phyloP scores from a whole-genome alignment of 257 asterid species.

The Solanum gracilifrons region DNA sequence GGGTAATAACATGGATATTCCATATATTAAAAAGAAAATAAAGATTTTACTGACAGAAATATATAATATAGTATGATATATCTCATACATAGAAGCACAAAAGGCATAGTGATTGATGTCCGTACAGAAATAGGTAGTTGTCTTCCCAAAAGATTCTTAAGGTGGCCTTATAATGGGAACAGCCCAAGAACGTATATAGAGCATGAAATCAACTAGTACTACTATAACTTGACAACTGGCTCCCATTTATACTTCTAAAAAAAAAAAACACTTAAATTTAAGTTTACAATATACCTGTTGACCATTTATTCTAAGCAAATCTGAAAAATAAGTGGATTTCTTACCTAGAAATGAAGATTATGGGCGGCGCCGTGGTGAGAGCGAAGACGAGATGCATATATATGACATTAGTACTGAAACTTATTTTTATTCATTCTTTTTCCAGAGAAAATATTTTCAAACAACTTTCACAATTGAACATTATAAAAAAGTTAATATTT shows the following conservation, averaged over 20 bases:
- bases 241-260: not conserved
- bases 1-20: not conserved
- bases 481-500: too few species aligned
- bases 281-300: not conserved
- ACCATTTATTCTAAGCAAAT: not conserved
- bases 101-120: slow-evolving; percentile 7
- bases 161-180: slow-evolving; percentile 32
- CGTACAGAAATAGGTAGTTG: slow-evolving; percentile 15
- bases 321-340: not conserved
- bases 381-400: too few species aligned
- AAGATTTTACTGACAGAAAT: not conserved
- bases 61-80: not conserved
- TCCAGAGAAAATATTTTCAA: not conserved
- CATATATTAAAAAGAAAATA: not conserved
- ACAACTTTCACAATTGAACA: too few species aligned
- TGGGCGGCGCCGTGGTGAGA: not conserved
- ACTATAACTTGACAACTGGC: slow-evolving; percentile 17
- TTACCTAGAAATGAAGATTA: not conserved
- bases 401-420: too few species aligned
- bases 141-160: slow-evolving; percentile 26
- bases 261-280: too few species aligned
- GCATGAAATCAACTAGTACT: not conserved
- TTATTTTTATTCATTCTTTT: too few species aligned
- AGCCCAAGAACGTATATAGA: slow-evolving; percentile 13
- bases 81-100: not conserved